Base-by-base conservation (phyloP, 768 basidiomycete species). In the Rickenella mellea region DNA sequence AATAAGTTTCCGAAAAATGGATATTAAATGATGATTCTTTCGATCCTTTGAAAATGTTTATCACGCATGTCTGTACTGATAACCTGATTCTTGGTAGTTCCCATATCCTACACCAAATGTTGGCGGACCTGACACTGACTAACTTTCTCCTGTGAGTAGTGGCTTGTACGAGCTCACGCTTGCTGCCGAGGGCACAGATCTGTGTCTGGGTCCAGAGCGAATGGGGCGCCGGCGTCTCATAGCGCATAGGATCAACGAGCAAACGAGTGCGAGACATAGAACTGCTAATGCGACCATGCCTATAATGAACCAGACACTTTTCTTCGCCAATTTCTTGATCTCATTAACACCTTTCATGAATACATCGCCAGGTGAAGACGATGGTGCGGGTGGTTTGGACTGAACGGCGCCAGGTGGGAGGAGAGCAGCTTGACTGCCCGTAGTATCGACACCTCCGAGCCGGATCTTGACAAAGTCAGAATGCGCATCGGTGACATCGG, bases 401-500 rank as follows among this genome's bases (percentile, higher is more conserved):
- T n/a, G n/a, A n/a, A n/a, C n/a, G 29, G 29, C 15, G 15, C 15
- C 29, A 10, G 29, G 10, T 15, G 50, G 48, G 53, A 52, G 47
- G 49, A 46, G 36, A 5, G 47, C 24, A 33, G 35, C 32, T 22
- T 51, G 29, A 6, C 38, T n/a, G 25, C 45, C 48, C 17, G 58
- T 57, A 32, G 26, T 19, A 19, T 44, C 46, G 10, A 31, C 26
- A 14, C 56, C 53, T 14, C 40, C 41, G 11, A 57, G 39, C 33
- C 64, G 60, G 15, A 55, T 45, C 8, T 47, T 47, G 22, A 63
- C 50, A 45, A 66, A 66, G 45, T 66, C 63, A 17, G 42, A 15
- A 54, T 65, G 65, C 37, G 54, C 53, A 36, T 67, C 57, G 5
- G 64, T 17, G 33, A 17, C 19, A 39, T 83, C 7, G 65, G 63